phyloP scores from a whole-genome alignment of 306 rosid genomes.

The Psophocarpus tetragonolobus region DNA sequence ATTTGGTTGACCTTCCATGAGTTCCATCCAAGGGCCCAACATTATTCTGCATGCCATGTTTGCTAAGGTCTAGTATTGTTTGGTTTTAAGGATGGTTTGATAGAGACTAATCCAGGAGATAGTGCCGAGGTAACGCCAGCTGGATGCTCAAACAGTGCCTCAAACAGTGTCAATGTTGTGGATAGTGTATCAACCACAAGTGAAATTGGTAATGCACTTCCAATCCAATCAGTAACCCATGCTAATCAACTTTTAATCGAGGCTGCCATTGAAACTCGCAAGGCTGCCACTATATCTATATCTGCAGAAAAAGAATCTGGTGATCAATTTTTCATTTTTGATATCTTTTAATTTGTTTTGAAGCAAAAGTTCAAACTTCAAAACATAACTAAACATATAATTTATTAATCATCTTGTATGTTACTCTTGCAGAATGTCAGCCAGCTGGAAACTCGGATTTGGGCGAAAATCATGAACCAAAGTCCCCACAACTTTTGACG shows the following conservation, averaged over 20 bases:
- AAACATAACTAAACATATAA: not conserved
- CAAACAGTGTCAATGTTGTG: not conserved
- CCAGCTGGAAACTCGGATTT: not conserved
- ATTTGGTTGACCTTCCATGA: no score
- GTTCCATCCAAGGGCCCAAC: no score
- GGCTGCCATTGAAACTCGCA: not conserved
- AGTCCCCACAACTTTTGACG: slow-evolving; percentile 3
- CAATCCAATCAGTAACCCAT: not conserved
- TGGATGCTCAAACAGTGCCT: slow-evolving; percentile 36
- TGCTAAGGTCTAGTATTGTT: slow-evolving; percentile 25
- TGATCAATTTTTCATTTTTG: slow-evolving; percentile 5
- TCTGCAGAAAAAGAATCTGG: slow-evolving; percentile 1
- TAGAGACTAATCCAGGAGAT: slow-evolving; percentile 21
- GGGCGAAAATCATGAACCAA: not conserved
- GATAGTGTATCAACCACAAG: not conserved
- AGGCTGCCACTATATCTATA: not conserved
- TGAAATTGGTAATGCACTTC: slow-evolving; percentile 16
- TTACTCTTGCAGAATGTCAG: slow-evolving; percentile 28
- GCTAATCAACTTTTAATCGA: not conserved
- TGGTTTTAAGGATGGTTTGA: slow-evolving; percentile 31
- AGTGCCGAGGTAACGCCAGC: slow-evolving; percentile 24
- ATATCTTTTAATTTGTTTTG: not conserved
- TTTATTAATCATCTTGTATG: not conserved
- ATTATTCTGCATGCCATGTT: no score
- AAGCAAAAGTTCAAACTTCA: slow-evolving; percentile 21